Conservation (phyloP, 352 stramenopile genomes). For the Peronospora destructor region DNA sequence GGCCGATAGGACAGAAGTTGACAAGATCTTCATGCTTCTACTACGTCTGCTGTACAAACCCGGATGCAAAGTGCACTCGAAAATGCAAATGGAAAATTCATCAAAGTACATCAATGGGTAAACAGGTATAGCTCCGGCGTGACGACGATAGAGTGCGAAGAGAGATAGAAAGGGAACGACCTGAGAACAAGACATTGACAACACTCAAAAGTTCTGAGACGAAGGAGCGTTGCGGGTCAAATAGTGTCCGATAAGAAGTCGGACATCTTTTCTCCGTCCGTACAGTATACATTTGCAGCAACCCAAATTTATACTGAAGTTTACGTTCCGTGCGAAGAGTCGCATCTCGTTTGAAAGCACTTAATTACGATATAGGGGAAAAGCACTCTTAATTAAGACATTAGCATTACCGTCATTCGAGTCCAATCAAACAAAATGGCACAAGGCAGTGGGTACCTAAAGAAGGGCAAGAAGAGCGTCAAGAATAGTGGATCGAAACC, state of each 20-base stretch:
- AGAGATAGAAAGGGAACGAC: not conserved
- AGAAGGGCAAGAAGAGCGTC: conserved; percentile 65
- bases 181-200: not conserved
- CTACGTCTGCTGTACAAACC: conserved; percentile 21
- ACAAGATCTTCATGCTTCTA: conserved; percentile 29
- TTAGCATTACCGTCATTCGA: not conserved
- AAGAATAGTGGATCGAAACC: conserved; percentile 71
- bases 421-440: conserved; percentile 38
- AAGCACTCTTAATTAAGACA: too few species aligned
- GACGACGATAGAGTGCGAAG: conserved; percentile 2
- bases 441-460: conserved; percentile 74
- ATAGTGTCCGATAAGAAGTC: not conserved
- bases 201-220: too few species aligned
- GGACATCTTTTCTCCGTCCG: too few species aligned
- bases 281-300: too few species aligned
- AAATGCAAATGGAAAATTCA: conserved; percentile 39
- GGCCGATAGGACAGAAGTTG: conserved; percentile 22
- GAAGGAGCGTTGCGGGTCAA: not conserved
- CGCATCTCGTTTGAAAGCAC: too few species aligned
- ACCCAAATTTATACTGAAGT: too few species aligned
- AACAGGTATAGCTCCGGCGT: too few species aligned
- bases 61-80: conserved; percentile 19
- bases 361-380: too few species aligned
- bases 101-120: too few species aligned
- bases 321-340: not conserved